Evolutionary conservation across 2,329 filamentous ascomycete species (phyloP).

Genomic region (Pseudogymnoascus sp.): DNA sequence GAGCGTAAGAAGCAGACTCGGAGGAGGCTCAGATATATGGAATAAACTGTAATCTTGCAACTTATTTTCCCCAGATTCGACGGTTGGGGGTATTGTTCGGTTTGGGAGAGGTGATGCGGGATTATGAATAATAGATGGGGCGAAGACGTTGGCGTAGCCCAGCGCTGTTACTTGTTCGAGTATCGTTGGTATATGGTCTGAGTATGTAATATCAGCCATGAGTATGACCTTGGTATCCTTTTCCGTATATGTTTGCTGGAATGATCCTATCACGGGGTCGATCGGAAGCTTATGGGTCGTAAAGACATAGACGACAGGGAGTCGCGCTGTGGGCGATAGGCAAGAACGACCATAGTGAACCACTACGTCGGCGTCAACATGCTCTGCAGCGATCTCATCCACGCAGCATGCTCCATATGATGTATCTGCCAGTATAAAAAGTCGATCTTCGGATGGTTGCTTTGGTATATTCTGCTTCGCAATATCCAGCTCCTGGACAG

Average conservation of each 20-base stretch:
- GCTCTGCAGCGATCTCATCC: constrained; percentile 92
- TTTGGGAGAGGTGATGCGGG: constrained; percentile 79
- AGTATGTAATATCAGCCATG: constrained; percentile 84
- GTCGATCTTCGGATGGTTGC: constrained; percentile 23
- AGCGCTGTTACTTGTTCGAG: constrained; percentile 41
- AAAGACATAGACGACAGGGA: constrained; percentile 87
- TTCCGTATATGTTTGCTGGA: constrained; percentile 60
- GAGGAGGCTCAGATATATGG: constrained; percentile 81
- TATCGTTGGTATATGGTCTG: constrained; percentile 60
- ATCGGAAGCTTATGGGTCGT: constrained; percentile 63
- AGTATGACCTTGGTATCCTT: constrained; percentile 59
- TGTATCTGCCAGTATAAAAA: constrained; percentile 89
- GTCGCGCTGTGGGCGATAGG: constrained; percentile 75
- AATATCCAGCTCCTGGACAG: constrained; percentile 10
- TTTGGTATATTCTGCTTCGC: constrained; percentile 24
- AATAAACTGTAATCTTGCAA: constrained; percentile 49
- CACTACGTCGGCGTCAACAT: constrained; percentile 81
- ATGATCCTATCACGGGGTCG: constrained; percentile 45
- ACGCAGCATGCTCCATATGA: constrained; percentile 97
- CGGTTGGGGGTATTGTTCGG: constrained; percentile 52
- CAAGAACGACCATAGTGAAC: constrained; percentile 93
- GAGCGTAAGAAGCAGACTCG: constrained; percentile 77
- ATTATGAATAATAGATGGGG: constrained; percentile 66
- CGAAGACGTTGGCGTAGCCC: constrained; percentile 64
- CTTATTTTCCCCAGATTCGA: constrained; percentile 33